phyloP scores from a whole-genome alignment of 495 filamentous ascomycete species.

The Staphylotrichum longicolle region DNA sequence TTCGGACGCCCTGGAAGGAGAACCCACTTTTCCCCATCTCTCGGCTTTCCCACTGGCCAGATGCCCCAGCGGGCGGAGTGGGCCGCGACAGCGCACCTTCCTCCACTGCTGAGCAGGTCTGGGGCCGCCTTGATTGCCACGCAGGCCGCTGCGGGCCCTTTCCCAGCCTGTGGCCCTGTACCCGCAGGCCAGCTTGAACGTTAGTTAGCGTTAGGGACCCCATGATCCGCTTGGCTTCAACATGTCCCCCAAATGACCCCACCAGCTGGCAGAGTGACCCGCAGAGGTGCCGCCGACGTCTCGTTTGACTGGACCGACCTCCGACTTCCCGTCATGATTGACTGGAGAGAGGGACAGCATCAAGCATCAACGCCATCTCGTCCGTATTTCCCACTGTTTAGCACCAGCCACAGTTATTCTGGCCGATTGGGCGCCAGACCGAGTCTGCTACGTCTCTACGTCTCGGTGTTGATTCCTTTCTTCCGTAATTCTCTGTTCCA shows the following conservation, averaged over 20 bases:
- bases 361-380: neutral
- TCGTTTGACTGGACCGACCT: conserved; percentile 14
- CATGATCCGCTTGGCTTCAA: conserved; percentile 13
- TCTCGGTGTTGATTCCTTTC: neutral
- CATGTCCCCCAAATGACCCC: conserved; percentile 7
- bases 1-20: neutral
- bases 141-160: conserved; percentile 3
- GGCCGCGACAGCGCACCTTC: neutral
- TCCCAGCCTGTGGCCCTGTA: neutral
- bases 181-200: neutral
- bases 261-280: conserved; percentile 3
- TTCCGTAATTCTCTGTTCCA: neutral
- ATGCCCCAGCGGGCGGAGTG: neutral
- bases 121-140: conserved; percentile 8
- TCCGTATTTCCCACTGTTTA: neutral
- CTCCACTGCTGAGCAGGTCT: conserved; percentile 1
- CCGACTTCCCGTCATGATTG: conserved; percentile 15
- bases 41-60: neutral
- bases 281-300: conserved; percentile 3
- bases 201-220: conserved; percentile 2
- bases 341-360: neutral
- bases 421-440: conserved; percentile 5
- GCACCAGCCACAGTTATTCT: neutral
- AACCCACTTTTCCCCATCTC: neutral
- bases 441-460: neutral